Base-by-base conservation (phyloP, 2,329 filamentous ascomycete species). In the Neofusicoccum parvum region DNA sequence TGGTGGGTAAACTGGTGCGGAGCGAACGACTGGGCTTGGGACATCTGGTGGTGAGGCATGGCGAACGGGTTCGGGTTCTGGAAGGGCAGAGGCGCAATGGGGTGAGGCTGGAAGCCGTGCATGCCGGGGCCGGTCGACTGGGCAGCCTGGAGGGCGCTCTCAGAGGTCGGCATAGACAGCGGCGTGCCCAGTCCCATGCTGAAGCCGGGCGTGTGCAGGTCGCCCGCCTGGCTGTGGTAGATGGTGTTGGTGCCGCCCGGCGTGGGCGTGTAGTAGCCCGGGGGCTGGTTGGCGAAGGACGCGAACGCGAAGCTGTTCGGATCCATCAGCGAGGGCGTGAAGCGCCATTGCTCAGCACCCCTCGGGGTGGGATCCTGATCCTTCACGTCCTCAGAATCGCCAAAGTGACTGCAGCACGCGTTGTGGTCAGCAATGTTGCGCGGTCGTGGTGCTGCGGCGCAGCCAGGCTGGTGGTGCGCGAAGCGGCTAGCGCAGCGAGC, bases 261-360 rank as follows among this genome's bases (percentile, higher is more conserved):
- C 1, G 92, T 96, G 2, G 94, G 92, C 7, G 92, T 94, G 79
- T 96, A 97, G 78, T 95, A 95, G 14, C 90, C 91, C 15, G 91
- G 87, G 51, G 90, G 87, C 69, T 94, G 91, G 77, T 91, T 92
- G 69, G 90, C 88, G 73, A 96, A 94, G 65, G 85, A 85, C 67
- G 88, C 85, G 78, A 97, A 97, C 27, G 88, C 87, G 76, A 92
- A 92, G 36, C 92, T 91, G 76, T 90, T 92, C 17, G 92, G 88
- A 74, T 98, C 94, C 74, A 98, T 86, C 65, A 96, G 83, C 23
- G 93, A 95, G 3, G 94, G 92, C 2, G 94, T 96, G 73, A 97
- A 93, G 70, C 91, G 87, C 89, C 94, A 95, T 71, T 86, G 88
- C 71, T 97, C 93, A 48, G 90, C 86, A 17, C 89, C 90, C 75